phyloP scores from a whole-genome alignment of 2,329 filamentous ascomycete species.

The Beauveria sp. region DNA sequence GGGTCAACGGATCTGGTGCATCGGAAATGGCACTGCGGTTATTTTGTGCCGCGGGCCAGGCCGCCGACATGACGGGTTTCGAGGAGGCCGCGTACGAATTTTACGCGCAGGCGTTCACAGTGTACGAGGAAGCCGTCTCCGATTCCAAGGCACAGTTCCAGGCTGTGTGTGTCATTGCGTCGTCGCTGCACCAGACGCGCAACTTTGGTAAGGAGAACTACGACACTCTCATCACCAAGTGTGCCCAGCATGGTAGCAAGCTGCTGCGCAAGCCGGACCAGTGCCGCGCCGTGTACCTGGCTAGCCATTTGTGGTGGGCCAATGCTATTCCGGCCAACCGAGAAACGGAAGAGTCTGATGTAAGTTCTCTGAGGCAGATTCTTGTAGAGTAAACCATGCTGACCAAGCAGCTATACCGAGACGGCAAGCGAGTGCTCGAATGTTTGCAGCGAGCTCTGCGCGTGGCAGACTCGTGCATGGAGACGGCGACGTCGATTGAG shows the following conservation, averaged over 20 bases:
- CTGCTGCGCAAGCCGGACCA: slow-evolving; percentile 96
- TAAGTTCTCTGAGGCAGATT: slow-evolving; percentile 35
- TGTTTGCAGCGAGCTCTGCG: slow-evolving; percentile 91
- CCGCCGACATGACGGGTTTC: slow-evolving; percentile 82
- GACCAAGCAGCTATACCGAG: slow-evolving; percentile 73
- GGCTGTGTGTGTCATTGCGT: slow-evolving; percentile 89
- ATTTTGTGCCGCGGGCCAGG: slow-evolving; percentile 86
- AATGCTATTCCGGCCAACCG: slow-evolving; percentile 69
- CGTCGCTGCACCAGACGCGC: slow-evolving; percentile 77
- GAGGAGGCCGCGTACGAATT: slow-evolving; percentile 98
- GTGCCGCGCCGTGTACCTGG: slow-evolving; percentile 91
- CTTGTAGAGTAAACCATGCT: slow-evolving; percentile 10
- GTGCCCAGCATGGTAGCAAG: slow-evolving; percentile 92
- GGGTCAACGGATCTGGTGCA: slow-evolving; percentile 67
- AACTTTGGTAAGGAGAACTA: slow-evolving; percentile 97
- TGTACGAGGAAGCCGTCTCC: slow-evolving; percentile 93
- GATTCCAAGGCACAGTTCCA: slow-evolving; percentile 97
- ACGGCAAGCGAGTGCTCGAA: slow-evolving; percentile 93
- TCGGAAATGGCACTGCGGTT: slow-evolving; percentile 84
- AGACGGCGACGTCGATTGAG: slow-evolving; percentile 92
- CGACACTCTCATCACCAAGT: slow-evolving; percentile 96
- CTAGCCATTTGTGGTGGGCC: slow-evolving; percentile 97
- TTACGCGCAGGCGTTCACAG: slow-evolving; percentile 95
- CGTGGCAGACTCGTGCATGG: slow-evolving; percentile 98
- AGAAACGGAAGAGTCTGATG: slow-evolving; percentile 74